These are phyloP conservation scores for Bolboschoenoplectus hybrid DNA, from an alignment of 202 grass and related monocot species.

Conservation along the genomic window DNA sequence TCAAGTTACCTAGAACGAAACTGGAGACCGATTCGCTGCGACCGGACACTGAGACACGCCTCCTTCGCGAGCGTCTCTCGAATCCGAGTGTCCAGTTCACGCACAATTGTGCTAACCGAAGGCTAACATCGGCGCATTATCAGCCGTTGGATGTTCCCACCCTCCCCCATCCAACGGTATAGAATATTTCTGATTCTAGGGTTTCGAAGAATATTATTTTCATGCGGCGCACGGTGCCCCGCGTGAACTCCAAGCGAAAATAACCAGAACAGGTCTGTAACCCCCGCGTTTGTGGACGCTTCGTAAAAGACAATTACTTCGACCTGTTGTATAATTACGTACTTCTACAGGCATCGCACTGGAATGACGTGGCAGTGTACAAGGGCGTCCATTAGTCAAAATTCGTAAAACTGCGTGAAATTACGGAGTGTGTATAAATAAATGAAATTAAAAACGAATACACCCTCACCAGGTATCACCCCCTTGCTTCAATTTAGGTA, in stretches of 20 bases:
- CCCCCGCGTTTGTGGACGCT: neutral
- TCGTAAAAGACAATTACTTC: neutral
- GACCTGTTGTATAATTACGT: neutral
- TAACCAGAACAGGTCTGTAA: neutral
- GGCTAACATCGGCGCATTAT: neutral
- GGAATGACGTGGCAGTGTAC: neutral
- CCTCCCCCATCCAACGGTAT: neutral
- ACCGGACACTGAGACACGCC: neutral
- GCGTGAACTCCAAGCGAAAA: conserved; percentile 29
- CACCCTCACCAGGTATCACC: conserved; percentile 35
- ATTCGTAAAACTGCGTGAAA: neutral
- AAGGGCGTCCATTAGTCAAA: neutral
- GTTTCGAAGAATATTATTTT: conserved; percentile 12
- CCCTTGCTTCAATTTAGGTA: conserved; percentile 24
- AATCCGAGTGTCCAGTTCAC: neutral
- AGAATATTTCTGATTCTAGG: conserved; percentile 25
- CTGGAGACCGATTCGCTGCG: neutral
- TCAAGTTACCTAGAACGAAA: neutral
- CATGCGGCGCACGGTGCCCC: conserved; percentile 9
- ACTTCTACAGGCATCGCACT: neutral
- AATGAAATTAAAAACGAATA: neutral
- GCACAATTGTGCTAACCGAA: neutral
- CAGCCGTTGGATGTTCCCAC: neutral
- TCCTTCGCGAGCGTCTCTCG: neutral
- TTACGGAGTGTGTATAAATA: neutral